Base-by-base conservation (phyloP, 768 basidiomycete genomes). In the Boletus barrowsii region DNA sequence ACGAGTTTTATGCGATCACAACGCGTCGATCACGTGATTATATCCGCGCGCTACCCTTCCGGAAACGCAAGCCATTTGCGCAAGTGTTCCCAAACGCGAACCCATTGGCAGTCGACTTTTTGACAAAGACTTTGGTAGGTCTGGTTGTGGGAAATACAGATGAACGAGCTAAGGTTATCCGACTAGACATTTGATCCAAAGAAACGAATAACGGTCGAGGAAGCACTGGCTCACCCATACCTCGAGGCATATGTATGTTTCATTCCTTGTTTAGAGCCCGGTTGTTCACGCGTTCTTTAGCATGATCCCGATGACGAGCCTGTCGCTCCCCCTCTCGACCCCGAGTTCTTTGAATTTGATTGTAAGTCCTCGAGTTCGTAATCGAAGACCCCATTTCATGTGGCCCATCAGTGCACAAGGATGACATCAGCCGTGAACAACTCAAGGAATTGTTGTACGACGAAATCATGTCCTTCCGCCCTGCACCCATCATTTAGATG, bases 231-330 rank as follows among this genome's bases (percentile, higher is more conserved):
- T n/a, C 95, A 98, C 64, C 94, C 95, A 7, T 96, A 96, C 66
- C 80, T 96, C 13, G 92, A 93, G 69, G 90, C 94, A 70, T 96
- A 97, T 68, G 89, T 90, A 64, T 42, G 87, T 60, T 18, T 52
- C 44, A 26, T 46, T 42, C 36, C 35, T 47, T 35, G 35, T 24
- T 42, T 51, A 36, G 36, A 49, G 8, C 11, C 6, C 22, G 22
- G n/a, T 45, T 40, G 29, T 59, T 62, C 11, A 65, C 42, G 10
- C 54, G 3, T 15, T 48, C 8, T 26, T 39, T 62, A 90, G 87
- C 94, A 96, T 66, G 94, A 97, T 67, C 93, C 95, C 2, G 93
- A 96, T 47, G 97, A 99, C 65, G 97, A 99, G 72, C 97, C 97
- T 0, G 83, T 87, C 22, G 95, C 95, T 0, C 89, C 93, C 5